Evolutionary conservation across 805 yeast genomes (phyloP).

Genomic region (Wickerhamomyces rabaulensis): DNA sequence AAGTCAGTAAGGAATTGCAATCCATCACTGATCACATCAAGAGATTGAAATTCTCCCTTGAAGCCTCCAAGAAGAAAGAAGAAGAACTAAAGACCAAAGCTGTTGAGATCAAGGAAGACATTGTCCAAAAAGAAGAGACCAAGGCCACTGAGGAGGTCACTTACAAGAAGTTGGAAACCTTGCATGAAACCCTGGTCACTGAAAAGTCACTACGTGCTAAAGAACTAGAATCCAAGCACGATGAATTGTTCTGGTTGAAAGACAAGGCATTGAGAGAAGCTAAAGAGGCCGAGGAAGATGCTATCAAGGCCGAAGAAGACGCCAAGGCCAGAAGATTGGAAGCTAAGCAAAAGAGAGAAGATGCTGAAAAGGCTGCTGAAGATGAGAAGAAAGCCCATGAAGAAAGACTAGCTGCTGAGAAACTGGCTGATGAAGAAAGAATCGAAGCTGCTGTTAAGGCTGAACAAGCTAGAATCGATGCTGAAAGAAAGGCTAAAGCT

Average conservation of each 20-base stretch:
- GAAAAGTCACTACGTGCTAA: neutral
- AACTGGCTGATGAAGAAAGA: neutral
- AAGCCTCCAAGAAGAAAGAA: conserved; percentile 1
- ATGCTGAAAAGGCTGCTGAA: conserved; percentile 8
- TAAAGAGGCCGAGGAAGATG: conserved; percentile 8
- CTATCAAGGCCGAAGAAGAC: conserved; percentile 9
- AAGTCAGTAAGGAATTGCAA: neutral
- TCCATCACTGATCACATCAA: conserved; percentile 7
- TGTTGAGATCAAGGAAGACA: conserved; percentile 15
- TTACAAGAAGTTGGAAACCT: neutral
- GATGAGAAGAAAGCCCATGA: neutral
- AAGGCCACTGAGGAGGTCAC: neutral
- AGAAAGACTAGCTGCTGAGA: neutral
- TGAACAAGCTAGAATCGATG: neutral
- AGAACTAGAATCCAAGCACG: conserved; percentile 4
- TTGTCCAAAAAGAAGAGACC: conserved; percentile 6
- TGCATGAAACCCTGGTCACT: neutral
- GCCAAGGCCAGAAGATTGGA: conserved; percentile 10
- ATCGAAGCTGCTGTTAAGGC: neutral
- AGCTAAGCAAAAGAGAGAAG: conserved; percentile 11
- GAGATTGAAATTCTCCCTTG: conserved; percentile 1
- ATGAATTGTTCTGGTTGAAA: neutral
- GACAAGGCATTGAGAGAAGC: conserved; percentile 2
- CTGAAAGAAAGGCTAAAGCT: neutral
- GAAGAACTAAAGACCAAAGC: conserved; percentile 4